Base-by-base conservation (phyloP, 2,329 filamentous ascomycete genomes). In the Paraphaeosphaeria sporulosa region DNA sequence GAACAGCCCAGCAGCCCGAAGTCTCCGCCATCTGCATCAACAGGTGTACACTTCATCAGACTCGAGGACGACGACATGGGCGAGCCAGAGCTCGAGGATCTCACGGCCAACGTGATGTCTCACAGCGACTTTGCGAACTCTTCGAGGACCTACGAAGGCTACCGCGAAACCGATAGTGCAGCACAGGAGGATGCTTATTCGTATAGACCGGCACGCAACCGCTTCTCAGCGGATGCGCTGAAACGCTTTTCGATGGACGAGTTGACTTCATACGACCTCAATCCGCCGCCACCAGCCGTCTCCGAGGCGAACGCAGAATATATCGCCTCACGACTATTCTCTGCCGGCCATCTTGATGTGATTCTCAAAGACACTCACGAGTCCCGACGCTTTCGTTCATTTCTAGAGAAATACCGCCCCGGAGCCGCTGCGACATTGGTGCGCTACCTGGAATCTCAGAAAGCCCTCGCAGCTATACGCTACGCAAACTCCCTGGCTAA, bases 401-500 rank as follows among this genome's bases (percentile, higher is more conserved):
- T 90, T 66, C 77, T 93, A 2, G 84, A 85, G 58, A 76, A 80
- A 12, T 81, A 84, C 54, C 82, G 87, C 51, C 85, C 87, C 2
- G 78, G 83, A 21, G 90, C 88, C 0, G 81, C 90, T 4, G 84
- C 88, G 0, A 80, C 90, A 10, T 78, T 92, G 15, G 84, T 87
- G 17, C 90, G 90, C 74, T 92, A 91, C 63, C 79, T 92, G 1
- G 88, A 91, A 66, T 84, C 88, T 0, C 76, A 87, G 58, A 93
- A 92, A 71, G 89, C 89, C 0, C 76, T 90, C 8, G 86, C 86
- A 64, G 89, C 90, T 1, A 86, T 92, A 43, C 80, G 83, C 19
- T 92, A 92, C 68, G 85, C 88, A 19, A 91, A 92, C 73, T 83
- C 87, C 0, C 81, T 92, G 54, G 83, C 86, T 1, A 82, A 85